Conservation (phyloP, 2,329 filamentous ascomycete genomes). For the Periconia sp. region DNA sequence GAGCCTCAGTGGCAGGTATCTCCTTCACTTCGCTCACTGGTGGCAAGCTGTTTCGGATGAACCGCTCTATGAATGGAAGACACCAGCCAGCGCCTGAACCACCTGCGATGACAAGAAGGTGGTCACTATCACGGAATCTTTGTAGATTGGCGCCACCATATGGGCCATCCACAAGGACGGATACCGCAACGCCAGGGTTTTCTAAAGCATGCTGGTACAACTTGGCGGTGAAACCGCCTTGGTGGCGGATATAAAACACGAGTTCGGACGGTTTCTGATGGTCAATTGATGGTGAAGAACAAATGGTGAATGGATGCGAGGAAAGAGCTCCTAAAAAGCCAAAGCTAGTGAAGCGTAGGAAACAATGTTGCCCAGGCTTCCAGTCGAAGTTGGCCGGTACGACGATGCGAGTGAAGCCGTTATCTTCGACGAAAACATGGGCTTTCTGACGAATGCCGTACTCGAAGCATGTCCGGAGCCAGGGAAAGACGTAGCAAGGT, state of each 20-base stretch:
- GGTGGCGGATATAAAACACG: slow-evolving; percentile 60
- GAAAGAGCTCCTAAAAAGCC: slow-evolving; percentile 52
- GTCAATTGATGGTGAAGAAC: slow-evolving; percentile 50
- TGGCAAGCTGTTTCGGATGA: slow-evolving; percentile 7
- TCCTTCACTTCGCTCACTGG: neutral
- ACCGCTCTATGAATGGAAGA: slow-evolving; percentile 54
- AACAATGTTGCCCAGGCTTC: slow-evolving; percentile 62
- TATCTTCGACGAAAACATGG: slow-evolving; percentile 37
- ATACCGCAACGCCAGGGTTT: slow-evolving; percentile 35
- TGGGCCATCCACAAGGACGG: slow-evolving; percentile 63
- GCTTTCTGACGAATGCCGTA: slow-evolving; percentile 57
- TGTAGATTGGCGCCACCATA: slow-evolving; percentile 59
- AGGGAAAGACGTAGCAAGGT: slow-evolving; percentile 53
- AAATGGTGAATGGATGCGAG: slow-evolving; percentile 63
- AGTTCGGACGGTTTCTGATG: slow-evolving; percentile 41
- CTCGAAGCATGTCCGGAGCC: slow-evolving; percentile 56
- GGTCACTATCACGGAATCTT: slow-evolving; percentile 42
- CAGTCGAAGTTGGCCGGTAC: slow-evolving; percentile 49
- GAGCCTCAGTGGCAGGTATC: neutral
- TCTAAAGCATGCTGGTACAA: slow-evolving; percentile 34
- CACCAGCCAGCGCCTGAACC: slow-evolving; percentile 63
- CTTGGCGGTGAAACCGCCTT: slow-evolving; percentile 56
- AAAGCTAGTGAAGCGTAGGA: slow-evolving; percentile 58
- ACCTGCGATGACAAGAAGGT: slow-evolving; percentile 58
- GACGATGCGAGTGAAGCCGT: slow-evolving; percentile 24